Base-by-base conservation (phyloP, 768 basidiomycete genomes). In the Amanita phalloides region DNA sequence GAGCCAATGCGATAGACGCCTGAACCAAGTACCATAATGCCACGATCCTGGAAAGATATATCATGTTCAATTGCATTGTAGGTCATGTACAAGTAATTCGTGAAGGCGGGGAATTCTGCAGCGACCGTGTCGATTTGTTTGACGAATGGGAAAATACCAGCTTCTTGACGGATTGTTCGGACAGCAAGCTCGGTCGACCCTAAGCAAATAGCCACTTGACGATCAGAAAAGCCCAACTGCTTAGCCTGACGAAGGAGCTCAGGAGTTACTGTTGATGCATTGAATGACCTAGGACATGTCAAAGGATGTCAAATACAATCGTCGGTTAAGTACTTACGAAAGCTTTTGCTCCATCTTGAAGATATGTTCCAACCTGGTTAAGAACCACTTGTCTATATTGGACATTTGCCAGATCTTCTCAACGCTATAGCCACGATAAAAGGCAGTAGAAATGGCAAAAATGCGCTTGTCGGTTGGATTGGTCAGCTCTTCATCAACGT, bases 111-210 rank as follows among this genome's bases (percentile, higher is more conserved):
- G 79, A 97, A 99, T 63, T 98, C 94, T 26, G 96, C 95, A 9
- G 96, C 96, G 51, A 98, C 94, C 0, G 96, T 98, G 61, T 99
- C 96, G 65, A 97, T 99, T 64, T 98, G 95, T 74, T 98, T 98
- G 68, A 96, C 88, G 65, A 91, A 95, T 0, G 94, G 94, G 10
- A 75, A 74, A 60, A 98, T 86, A 32, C 77, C 79, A 44, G 69
- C 67, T 66, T 98, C 95, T 63, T 90, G 85, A 51, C 95, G 87
- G 47, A 93, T 74, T 38, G 86, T 79, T 53, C 95, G 90, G 28
- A 98, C 84, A 39, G 93, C 93, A 38, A 98, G 82, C 66, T 95
- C 95, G 11, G 88, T 96, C 6, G 94, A 92, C 26, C 84, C 81
- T 61, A 97, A 74, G 65, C 83, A 86, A 33, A 60, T 69, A 14